Base-by-base conservation (phyloP, 192 early-diverging fungal genomes). In the Pecoramyces ruminantium region DNA sequence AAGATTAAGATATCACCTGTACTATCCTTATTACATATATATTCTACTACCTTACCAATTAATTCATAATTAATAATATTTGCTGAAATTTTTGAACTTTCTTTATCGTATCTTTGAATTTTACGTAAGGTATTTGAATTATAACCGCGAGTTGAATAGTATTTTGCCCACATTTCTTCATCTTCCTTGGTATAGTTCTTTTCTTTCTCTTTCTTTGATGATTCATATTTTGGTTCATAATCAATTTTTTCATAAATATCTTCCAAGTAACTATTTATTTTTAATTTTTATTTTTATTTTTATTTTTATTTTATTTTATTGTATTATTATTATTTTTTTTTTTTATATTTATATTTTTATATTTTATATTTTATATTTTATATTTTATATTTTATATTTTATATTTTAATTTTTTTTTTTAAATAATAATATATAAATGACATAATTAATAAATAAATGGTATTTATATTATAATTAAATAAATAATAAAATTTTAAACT, bases 1-100 rank as follows among this genome's bases (percentile, higher is more conserved):
- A 96, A 95, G 30, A 95, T 86, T 13, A 96, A 82, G 17, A 95
- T 92, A 0, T 93, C 90, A 2, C 95, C 94, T 14, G 15, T 84
- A n/a, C 30, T 16, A 2, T 30, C 58, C 2, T 83, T 29, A 67
- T 78, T 51, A 51, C 42, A 51, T 21, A 51, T 51, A 51, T 51
- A 51, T 51, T 51, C 42, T 21, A 51, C 42, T 21, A 51, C 18
- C 6, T 51, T 51, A 4, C 42, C 42, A 51, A 51, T 51, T 51
- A 51, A 51, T 21, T 51, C 42, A 51, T 51, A 51, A 21, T 51
- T 51, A 51, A 51, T 79, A 30, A 80, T 29, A n/a, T 29, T 25
- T 5, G 78, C 38, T 21, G 34, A 30, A 28, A 25, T 28, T 79
- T 40, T 51, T 27, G 28, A 17, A 13, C 67, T 30, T 38, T 82